A percentile compares a stretch with the other conserved stretches of the same genome.
These are phyloP conservation scores for Populus nigra DNA, from an alignment of 345 rosid species.

Conservation along the genomic window DNA sequence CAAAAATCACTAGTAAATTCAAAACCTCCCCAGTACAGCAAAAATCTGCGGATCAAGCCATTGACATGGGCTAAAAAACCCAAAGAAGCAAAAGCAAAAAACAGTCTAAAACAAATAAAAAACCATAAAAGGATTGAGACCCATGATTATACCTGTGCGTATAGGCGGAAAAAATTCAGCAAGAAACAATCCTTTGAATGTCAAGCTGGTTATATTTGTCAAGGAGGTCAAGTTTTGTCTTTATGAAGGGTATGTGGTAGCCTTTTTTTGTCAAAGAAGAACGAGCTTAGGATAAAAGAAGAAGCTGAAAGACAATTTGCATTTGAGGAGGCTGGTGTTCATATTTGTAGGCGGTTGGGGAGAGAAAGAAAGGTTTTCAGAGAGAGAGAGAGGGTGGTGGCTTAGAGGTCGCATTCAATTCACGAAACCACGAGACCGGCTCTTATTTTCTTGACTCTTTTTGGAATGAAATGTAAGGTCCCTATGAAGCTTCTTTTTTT, in stretches of 20 bases:
- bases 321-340: conserved; percentile 1
- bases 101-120: background rate
- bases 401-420: conserved; percentile 38
- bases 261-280: conserved; percentile 15
- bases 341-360: conserved; percentile 25
- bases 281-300: conserved; percentile 10
- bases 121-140: conserved; percentile 3
- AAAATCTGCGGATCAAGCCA: conserved; percentile 16
- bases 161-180: conserved; percentile 11
- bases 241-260: background rate
- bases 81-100: conserved; percentile 3
- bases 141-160: conserved; percentile 31
- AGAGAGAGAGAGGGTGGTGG: conserved; percentile 9
- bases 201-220: background rate
- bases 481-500: conserved; percentile 8
- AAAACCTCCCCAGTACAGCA: background rate
- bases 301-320: conserved; percentile 19
- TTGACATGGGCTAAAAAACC: background rate
- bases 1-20: background rate
- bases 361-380: conserved; percentile 11
- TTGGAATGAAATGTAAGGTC: background rate
- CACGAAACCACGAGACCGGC: conserved; percentile 26
- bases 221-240: background rate
- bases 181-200: background rate
- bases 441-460: background rate